These are phyloP conservation scores for Ophiostoma triangulosporum DNA, from an alignment of 2,329 filamentous ascomycete genomes.

Conservation along the genomic window DNA sequence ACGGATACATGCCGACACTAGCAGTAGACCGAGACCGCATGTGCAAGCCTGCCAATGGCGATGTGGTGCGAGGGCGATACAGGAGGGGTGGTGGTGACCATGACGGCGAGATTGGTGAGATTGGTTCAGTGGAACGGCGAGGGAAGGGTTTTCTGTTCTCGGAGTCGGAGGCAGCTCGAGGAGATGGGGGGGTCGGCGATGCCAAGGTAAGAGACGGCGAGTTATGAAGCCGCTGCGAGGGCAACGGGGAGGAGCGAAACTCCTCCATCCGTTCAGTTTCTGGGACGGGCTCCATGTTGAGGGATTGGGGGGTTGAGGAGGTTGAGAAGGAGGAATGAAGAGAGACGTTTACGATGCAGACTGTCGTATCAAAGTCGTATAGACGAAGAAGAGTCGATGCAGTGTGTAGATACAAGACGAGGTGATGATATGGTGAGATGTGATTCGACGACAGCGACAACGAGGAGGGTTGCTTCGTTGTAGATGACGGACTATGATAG, in stretches of 20 bases:
- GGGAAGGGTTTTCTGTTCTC: constrained; percentile 31
- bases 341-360: neutral
- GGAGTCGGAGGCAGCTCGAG: neutral
- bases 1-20: constrained; percentile 28
- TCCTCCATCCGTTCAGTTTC: constrained; percentile 57
- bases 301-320: neutral
- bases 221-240: constrained; percentile 36
- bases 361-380: too few species aligned
- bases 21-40: constrained; percentile 42
- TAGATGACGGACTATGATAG: neutral
- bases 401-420: neutral
- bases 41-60: constrained; percentile 41
- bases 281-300: constrained; percentile 50
- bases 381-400: neutral
- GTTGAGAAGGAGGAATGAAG: neutral
- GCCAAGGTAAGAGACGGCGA: constrained; percentile 18
- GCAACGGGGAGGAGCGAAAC: constrained; percentile 45
- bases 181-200: constrained; percentile 25
- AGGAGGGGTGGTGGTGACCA: constrained; percentile 33
- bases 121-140: constrained; percentile 47
- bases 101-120: constrained; percentile 37
- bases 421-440: neutral
- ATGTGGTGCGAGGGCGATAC: constrained; percentile 49
- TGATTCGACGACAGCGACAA: neutral
- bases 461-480: neutral